Conservation (phyloP, 164 flowering plant genomes). For the Echeveria elegans region DNA sequence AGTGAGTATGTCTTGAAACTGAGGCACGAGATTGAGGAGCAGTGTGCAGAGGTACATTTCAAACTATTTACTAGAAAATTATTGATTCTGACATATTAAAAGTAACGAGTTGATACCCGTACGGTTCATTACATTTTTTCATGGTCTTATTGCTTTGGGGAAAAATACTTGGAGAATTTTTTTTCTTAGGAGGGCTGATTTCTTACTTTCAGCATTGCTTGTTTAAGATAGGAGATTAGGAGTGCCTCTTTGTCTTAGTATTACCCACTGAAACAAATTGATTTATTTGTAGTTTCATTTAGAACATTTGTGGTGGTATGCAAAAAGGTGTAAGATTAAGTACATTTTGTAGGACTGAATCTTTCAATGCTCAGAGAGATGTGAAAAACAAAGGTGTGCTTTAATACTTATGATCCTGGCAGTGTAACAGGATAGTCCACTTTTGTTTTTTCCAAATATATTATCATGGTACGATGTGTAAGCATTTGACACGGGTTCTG, state of each 20-base stretch:
- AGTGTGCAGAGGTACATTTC: conserved; percentile 66
- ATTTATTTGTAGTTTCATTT: no score
- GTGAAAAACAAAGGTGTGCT: no score
- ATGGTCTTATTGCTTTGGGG: not conserved
- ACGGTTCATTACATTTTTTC: not conserved
- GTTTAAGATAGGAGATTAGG: not conserved
- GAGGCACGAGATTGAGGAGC: conserved; percentile 81
- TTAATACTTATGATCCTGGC: no score
- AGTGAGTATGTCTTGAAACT: conserved; percentile 82
- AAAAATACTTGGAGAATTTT: not conserved
- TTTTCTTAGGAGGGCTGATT: not conserved
- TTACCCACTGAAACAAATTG: no score
- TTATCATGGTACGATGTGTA: not conserved
- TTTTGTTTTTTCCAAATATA: not conserved
- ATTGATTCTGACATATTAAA: not conserved
- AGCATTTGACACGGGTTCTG: not conserved
- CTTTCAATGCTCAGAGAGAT: no score
- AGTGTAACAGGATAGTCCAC: no score
- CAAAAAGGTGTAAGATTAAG: no score
- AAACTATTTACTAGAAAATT: not conserved
- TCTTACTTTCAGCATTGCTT: not conserved
- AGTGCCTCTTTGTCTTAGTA: no score
- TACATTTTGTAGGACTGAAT: no score
- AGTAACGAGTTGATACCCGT: not conserved
- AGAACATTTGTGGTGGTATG: no score